Conservation (phyloP, 2,329 filamentous ascomycete genomes). For the Biscogniauxia marginata region DNA sequence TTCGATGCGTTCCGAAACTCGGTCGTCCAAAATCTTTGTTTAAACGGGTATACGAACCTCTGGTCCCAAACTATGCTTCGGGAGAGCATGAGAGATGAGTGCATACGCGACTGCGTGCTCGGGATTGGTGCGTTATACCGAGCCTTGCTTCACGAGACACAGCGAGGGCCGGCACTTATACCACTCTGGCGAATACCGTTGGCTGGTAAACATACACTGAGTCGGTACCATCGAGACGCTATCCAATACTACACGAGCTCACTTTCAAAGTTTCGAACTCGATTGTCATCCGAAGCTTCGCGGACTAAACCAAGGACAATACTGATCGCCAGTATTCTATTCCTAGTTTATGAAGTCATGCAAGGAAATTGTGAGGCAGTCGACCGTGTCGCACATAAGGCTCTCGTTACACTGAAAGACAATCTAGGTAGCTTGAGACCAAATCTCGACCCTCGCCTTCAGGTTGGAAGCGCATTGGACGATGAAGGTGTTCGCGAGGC, state of each 20-base stretch:
- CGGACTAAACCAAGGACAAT: conserved; percentile 9
- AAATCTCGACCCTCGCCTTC: not conserved
- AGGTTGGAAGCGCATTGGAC: conserved; percentile 8
- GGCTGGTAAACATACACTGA: not conserved
- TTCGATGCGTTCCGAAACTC: conserved; percentile 16
- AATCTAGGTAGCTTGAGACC: conserved; percentile 2
- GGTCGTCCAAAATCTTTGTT: conserved; percentile 14
- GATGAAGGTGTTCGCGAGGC: conserved; percentile 20
- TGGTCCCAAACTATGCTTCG: conserved; percentile 18
- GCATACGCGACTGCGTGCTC: conserved; percentile 17
- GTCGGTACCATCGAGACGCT: conserved; percentile 12
- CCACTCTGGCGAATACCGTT: conserved; percentile 9
- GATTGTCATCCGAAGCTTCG: conserved; percentile 6
- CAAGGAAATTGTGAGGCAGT: conserved; percentile 16
- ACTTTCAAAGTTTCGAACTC: conserved; percentile 11
- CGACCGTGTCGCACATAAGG: conserved; percentile 11
- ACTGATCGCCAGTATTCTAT: conserved; percentile 17
- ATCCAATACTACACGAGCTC: conserved; percentile 15
- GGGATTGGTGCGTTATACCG: conserved; percentile 17
- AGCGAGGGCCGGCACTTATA: not conserved
- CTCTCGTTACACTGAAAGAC: conserved; percentile 11
- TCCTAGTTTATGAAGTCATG: conserved; percentile 19
- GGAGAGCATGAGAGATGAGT: conserved; percentile 18
- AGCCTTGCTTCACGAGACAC: conserved; percentile 9
- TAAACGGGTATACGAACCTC: conserved; percentile 17